Conservation (phyloP, 345 rosid species). For the Salix viminalis region DNA sequence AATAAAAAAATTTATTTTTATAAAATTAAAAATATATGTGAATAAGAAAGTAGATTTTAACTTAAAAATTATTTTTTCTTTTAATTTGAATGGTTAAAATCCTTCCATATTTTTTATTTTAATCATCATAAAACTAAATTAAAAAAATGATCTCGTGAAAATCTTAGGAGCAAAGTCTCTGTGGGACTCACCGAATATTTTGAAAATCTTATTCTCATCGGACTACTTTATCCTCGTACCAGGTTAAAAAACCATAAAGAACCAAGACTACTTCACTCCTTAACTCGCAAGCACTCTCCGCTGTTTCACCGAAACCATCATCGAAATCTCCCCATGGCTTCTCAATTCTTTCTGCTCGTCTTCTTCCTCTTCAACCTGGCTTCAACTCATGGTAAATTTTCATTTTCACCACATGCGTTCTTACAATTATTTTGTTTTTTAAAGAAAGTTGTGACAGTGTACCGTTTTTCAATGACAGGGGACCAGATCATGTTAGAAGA, state of each 20-base stretch:
- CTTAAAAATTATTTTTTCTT: too few relatives aligned
- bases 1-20: too few relatives aligned
- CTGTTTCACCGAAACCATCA: neutral
- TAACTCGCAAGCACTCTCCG: neutral
- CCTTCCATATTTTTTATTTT: too few relatives aligned
- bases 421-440: neutral
- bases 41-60: too few relatives aligned
- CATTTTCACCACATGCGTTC: neutral
- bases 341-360: neutral
- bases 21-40: too few relatives aligned
- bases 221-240: neutral
- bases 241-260: neutral
- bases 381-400: neutral
- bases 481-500: conserved; percentile 42
- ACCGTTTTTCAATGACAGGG: conserved; percentile 24
- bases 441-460: neutral
- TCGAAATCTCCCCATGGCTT: neutral
- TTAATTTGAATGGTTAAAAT: too few relatives aligned
- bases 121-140: too few relatives aligned
- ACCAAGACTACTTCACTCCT: neutral
- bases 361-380: neutral
- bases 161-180: too few relatives aligned
- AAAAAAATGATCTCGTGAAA: too few relatives aligned
- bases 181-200: neutral
- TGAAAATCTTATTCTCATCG: neutral